Conservation (phyloP, 2,329 filamentous ascomycete species). For the Scopulariopsis brevicaulis region DNA sequence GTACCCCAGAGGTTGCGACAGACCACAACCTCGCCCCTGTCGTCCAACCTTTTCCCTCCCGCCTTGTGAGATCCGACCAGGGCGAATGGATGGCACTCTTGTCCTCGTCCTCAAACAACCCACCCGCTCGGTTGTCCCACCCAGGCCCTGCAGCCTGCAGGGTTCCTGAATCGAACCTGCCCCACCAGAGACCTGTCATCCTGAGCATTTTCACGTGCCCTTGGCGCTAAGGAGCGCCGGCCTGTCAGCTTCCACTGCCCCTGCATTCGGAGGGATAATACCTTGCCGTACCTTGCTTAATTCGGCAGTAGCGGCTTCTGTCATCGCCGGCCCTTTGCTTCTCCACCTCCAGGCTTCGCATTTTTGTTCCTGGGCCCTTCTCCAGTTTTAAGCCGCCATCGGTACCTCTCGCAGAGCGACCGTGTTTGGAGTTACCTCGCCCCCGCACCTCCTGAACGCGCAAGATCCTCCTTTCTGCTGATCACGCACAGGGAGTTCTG, state of each 20-base stretch:
- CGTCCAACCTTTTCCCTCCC: not conserved
- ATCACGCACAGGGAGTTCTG: slow-evolving; percentile 1
- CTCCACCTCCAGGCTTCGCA: not conserved
- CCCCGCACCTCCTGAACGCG: not conserved
- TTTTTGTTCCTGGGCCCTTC: not conserved
- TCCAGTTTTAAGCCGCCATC: not conserved
- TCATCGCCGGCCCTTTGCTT: not conserved
- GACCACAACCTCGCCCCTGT: not conserved
- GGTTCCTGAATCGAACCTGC: not conserved
- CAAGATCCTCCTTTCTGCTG: not conserved
- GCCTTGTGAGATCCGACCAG: not conserved
- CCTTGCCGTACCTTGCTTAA: not conserved
- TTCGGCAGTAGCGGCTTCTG: not conserved
- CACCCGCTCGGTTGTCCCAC: no score
- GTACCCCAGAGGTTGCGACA: no score
- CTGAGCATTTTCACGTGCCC: not conserved
- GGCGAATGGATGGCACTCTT: not conserved
- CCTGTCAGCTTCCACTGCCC: not conserved
- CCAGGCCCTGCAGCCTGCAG: not conserved
- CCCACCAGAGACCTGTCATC: no score
- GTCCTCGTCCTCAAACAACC: not conserved
- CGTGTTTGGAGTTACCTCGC: not conserved
- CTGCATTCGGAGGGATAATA: not conserved
- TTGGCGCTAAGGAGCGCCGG: not conserved
- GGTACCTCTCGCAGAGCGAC: not conserved